These are phyloP conservation scores for Botrytis medusae DNA, from an alignment of 2,329 filamentous ascomycete species.

Conservation along the genomic window DNA sequence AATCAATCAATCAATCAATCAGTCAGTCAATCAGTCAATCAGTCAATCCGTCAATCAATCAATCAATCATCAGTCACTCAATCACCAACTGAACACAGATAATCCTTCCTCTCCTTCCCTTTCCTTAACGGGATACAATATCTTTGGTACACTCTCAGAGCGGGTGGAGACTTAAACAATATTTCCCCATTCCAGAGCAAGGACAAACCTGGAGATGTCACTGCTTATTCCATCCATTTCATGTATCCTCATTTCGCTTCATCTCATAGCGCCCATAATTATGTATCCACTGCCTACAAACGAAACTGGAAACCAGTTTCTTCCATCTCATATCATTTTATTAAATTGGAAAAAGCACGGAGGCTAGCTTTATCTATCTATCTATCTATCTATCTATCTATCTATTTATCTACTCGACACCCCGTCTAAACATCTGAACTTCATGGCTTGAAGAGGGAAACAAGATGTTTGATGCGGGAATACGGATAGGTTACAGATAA, in stretches of 20 bases:
- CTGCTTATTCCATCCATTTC: constrained; percentile 2
- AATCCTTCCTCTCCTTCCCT: background rate
- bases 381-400: background rate
- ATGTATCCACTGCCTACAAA: background rate
- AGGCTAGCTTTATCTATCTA: background rate
- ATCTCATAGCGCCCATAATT: background rate
- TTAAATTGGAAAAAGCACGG: background rate
- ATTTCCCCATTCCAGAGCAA: background rate
- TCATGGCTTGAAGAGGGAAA: background rate
- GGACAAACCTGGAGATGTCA: background rate
- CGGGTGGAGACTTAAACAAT: background rate
- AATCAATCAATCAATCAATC: background rate
- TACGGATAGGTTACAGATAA: background rate
- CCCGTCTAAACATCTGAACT: background rate
- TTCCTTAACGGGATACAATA: background rate
- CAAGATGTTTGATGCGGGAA: background rate
- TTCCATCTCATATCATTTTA: background rate
- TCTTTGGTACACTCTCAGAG: background rate
- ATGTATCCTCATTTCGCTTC: constrained; percentile 12
- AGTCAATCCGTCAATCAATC: background rate
- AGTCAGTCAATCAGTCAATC: background rate
- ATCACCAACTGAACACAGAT: background rate
- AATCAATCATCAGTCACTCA: background rate
- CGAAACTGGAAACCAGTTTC: background rate
- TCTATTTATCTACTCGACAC: background rate